These are phyloP conservation scores for Diaporthe vexans DNA, from an alignment of 2,329 filamentous ascomycete genomes.

Conservation along the genomic window DNA sequence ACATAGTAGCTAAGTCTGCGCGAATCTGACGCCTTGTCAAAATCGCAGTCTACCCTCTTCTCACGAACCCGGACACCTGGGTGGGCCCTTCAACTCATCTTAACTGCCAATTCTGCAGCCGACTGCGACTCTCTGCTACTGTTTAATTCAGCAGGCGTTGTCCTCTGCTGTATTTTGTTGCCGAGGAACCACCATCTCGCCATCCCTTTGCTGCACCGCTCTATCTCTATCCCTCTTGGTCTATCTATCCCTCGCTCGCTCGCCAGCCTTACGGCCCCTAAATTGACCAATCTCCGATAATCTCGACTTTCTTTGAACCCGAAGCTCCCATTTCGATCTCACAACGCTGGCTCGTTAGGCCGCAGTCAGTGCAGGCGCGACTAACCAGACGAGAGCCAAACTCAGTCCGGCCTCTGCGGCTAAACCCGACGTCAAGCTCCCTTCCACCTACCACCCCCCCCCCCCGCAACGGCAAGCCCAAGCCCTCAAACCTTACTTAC, in stretches of 20 bases:
- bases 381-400: constrained; percentile 33
- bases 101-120: neutral
- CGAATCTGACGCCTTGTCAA: constrained; percentile 1
- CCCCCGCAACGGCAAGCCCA: constrained; percentile 17
- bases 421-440: constrained; percentile 37
- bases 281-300: constrained; percentile 12
- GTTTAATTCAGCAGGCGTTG: constrained; percentile 7
- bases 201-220: neutral
- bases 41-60: constrained; percentile 9
- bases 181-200: neutral
- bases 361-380: constrained; percentile 35
- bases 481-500: constrained; percentile 28
- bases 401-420: constrained; percentile 37
- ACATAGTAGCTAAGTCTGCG: constrained; percentile 16
- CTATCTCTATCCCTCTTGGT: neutral
- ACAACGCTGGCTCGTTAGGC: constrained; percentile 32
- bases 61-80: constrained; percentile 16
- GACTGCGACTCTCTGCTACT: constrained; percentile 5
- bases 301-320: neutral
- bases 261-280: constrained; percentile 1
- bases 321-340: constrained; percentile 11
- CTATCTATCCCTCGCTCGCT: neutral
- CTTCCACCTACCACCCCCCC: constrained; percentile 11
- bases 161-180: neutral
- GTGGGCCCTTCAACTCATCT: neutral